Conservation (phyloP, 495 filamentous ascomycete species). For the Penicillium paxilli region DNA sequence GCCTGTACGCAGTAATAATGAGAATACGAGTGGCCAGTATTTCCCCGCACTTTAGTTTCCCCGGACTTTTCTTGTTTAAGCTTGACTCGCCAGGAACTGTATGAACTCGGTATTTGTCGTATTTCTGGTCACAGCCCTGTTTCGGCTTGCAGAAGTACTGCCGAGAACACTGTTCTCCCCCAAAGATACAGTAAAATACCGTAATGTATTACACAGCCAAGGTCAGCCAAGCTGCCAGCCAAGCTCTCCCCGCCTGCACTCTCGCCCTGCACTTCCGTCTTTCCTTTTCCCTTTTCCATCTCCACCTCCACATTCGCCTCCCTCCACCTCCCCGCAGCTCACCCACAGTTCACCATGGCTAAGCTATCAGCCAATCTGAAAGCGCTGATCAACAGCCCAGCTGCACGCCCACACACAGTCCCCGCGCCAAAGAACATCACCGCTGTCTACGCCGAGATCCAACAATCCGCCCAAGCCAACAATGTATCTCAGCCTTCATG, state of each 20-base stretch:
- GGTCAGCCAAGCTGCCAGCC: no score
- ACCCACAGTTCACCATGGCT: constrained; percentile 56
- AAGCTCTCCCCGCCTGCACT: no score
- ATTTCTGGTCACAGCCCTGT: background rate
- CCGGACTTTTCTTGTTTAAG: background rate
- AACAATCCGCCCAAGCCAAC: constrained; percentile 50
- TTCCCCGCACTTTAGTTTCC: background rate
- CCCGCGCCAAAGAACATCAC: constrained; percentile 61
- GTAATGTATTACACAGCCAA: no score
- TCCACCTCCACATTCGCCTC: background rate
- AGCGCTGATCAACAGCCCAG: constrained; percentile 66
- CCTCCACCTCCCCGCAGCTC: background rate
- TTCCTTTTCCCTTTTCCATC: background rate
- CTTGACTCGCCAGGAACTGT: background rate
- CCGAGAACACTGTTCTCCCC: no score
- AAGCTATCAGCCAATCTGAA: constrained; percentile 68
- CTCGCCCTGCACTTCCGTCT: background rate
- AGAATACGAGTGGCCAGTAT: no score
- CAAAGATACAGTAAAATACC: no score
- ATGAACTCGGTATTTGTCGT: background rate
- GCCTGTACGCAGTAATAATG: no score
- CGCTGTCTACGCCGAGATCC: constrained; percentile 60
- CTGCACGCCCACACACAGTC: constrained; percentile 62
- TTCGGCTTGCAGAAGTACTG: background rate
- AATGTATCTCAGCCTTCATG: constrained; percentile 61